A percentile compares a stretch with the other conserved stretches of the same genome.
Evolutionary conservation across 2,329 filamentous ascomycete species (phyloP).

Genomic region (Diaporthe sp.): DNA sequence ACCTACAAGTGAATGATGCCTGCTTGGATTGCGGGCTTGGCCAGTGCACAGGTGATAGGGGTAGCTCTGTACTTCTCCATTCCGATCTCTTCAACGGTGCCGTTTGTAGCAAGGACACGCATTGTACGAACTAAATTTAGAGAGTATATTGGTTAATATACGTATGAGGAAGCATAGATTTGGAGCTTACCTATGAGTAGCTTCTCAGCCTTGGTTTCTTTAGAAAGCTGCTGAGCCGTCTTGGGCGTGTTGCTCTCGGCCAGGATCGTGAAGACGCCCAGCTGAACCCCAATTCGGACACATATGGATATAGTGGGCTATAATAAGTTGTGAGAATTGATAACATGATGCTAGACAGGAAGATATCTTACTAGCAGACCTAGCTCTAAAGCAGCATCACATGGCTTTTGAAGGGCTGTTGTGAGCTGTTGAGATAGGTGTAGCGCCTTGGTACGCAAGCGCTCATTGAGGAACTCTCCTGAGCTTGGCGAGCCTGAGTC

Average conservation of each 20-base stretch:
- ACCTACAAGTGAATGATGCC: not conserved
- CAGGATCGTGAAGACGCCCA: not conserved
- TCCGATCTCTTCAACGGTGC: not conserved
- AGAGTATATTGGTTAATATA: not conserved
- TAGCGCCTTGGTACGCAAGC: conserved; percentile 1
- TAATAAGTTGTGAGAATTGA: not conserved
- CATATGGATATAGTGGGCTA: conserved; percentile 6
- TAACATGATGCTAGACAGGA: not conserved
- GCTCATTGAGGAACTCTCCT: not conserved
- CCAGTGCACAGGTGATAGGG: not conserved
- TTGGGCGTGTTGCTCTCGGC: not conserved
- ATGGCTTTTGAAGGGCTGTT: conserved; percentile 6
- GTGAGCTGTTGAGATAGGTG: conserved; percentile 10
- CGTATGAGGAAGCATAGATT: not conserved
- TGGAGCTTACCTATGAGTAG: not conserved
- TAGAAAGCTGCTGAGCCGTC: not conserved
- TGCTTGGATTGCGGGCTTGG: not conserved
- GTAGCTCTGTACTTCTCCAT: conserved; percentile 2
- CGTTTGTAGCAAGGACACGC: conserved; percentile 9
- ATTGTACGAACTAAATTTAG: not conserved
- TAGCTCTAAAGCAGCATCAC: conserved; percentile 6
- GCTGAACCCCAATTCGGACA: conserved; percentile 7
- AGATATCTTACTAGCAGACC: not conserved
- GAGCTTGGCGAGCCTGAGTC: not conserved
- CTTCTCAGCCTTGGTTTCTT: not conserved